Evolutionary conservation across 1,284 basidiomycete species (phyloP).

Genomic region (Trichosporon asahii): DNA sequence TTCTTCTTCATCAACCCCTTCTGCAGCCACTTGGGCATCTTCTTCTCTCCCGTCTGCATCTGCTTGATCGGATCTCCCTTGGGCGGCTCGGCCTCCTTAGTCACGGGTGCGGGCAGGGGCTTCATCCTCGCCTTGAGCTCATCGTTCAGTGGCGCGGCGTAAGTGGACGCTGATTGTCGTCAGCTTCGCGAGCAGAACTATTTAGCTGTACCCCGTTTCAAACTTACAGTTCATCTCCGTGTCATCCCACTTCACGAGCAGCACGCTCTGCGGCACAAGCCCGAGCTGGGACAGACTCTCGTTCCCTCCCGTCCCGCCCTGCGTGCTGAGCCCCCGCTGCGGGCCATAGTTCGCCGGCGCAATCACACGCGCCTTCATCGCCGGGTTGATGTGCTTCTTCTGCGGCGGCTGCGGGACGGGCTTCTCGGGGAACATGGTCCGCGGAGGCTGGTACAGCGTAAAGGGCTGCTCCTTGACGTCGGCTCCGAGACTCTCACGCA

Average conservation of each 20-base stretch:
- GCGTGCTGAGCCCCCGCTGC: slow-evolving; percentile 32
- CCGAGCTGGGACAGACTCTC: slow-evolving; percentile 45
- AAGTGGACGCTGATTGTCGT: slow-evolving; percentile 32
- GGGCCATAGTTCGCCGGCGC: slow-evolving; percentile 40
- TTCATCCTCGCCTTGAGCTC: slow-evolving; percentile 39
- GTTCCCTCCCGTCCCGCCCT: slow-evolving; percentile 42
- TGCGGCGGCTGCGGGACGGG: slow-evolving; percentile 27
- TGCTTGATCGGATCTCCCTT: slow-evolving; percentile 36
- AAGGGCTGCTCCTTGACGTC: slow-evolving; percentile 35
- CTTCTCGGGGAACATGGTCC: slow-evolving; percentile 44
- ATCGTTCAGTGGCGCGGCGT: slow-evolving; percentile 42
- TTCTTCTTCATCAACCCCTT: slow-evolving; percentile 51
- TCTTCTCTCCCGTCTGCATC: slow-evolving; percentile 25
- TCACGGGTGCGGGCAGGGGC: slow-evolving; percentile 38
- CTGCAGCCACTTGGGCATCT: slow-evolving; percentile 31
- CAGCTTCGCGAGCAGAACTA: neutral
- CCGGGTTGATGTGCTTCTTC: slow-evolving; percentile 25
- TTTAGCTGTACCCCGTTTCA: too few species aligned
- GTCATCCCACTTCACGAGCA: slow-evolving; percentile 47
- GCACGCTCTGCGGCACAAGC: slow-evolving; percentile 50
- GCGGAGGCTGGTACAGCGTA: slow-evolving; percentile 50
- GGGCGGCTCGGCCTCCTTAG: slow-evolving; percentile 16
- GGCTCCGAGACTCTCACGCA: slow-evolving; percentile 38
- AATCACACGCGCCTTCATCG: slow-evolving; percentile 33
- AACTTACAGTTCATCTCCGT: slow-evolving; percentile 48